Base-by-base conservation (phyloP, 2,329 filamentous ascomycete genomes). In the Fusarium chlamydosporum region DNA sequence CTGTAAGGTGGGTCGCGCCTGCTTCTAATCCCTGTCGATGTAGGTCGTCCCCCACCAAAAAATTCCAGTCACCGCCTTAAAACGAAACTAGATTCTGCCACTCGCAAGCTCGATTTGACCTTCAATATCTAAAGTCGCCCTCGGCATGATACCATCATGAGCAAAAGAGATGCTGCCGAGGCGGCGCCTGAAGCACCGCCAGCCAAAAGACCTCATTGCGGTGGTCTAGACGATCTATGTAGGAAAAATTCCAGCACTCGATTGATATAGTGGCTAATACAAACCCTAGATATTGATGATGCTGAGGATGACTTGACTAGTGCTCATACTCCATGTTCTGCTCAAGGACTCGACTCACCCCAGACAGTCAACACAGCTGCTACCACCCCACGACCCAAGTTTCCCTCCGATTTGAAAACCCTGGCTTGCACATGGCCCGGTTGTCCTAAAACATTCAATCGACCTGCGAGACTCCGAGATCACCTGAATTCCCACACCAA, bases 401-500 rank as follows among this genome's bases (percentile, higher is more conserved):
- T 88, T 65, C 90, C 90, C 5, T 92, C 89, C 41, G 92, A 88
- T 76, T 84, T 89, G 61, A 97, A 96, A 82, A 94, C 88, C 7
- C 90, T 94, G 68, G 82, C 83, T 56, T 97, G 95, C 80, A 89
- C 91, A 1, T 90, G 88, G 77, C 86, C 90, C 12, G 87, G 85
- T 67, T 98, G 95, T 76, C 81, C 82, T 60, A 96, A 96, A 80
- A 89, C 90, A 8, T 98, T 96, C 83, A 97, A 97, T 78, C 90
- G 95, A 4, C 94, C 93, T 1, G 91, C 91, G 34, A 89, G 93
- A 29, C 85, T 97, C 6, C 85, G 91, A 62, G 89, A 92, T 61
- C 95, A 98, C 75, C 81, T 95, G 26, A 87, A 93, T 67, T 94
- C 92, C 2, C 95, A 98, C 78, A 95, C 89, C 54, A 93, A 95